Percentiles rank a stretch among this genome's conserved stretches.
Conservation (phyloP, 2,329 filamentous ascomycete genomes). For the Grosmannia serpens region DNA sequence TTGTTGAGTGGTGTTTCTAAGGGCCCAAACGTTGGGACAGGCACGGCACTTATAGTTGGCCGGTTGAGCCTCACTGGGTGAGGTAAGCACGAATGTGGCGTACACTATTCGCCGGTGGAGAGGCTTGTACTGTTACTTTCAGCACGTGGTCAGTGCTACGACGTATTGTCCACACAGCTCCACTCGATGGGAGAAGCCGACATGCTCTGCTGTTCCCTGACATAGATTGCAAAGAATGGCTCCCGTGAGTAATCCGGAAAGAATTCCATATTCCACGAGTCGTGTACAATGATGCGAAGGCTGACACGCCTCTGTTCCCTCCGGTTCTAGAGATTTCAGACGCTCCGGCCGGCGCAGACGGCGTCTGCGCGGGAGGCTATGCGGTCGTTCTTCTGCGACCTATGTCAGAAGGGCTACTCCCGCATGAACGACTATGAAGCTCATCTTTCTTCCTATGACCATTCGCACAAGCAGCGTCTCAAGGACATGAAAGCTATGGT, state of each 20-base stretch:
- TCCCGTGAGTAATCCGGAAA: not conserved
- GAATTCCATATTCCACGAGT: not conserved
- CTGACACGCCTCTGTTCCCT: not conserved
- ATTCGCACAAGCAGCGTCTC: slow-evolving; percentile 83
- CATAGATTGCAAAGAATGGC: not conserved
- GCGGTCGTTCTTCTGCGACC: slow-evolving; percentile 70
- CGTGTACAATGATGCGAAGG: not conserved
- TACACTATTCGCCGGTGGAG: slow-evolving; percentile 18
- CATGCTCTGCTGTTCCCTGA: too few relatives aligned
- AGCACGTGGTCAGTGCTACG: too few relatives aligned
- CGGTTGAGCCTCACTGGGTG: not conserved
- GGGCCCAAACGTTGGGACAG: not conserved
- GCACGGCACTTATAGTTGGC: not conserved
- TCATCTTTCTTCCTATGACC: slow-evolving; percentile 88
- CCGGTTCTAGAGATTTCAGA: slow-evolving; percentile 39
- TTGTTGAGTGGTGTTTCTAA: not conserved
- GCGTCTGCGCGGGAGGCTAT: slow-evolving; percentile 62
- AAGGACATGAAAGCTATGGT: slow-evolving; percentile 82
- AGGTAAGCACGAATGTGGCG: slow-evolving; percentile 1
- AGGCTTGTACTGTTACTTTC: not conserved
- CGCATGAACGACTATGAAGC: slow-evolving; percentile 95
- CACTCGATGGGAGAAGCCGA: not conserved
- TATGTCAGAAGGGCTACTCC: slow-evolving; percentile 89
- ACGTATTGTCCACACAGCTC: not conserved
- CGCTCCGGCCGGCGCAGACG: slow-evolving; percentile 46